phyloP scores from a whole-genome alignment of 2,329 filamentous ascomycete genomes.

The Verticillium klebahnii region DNA sequence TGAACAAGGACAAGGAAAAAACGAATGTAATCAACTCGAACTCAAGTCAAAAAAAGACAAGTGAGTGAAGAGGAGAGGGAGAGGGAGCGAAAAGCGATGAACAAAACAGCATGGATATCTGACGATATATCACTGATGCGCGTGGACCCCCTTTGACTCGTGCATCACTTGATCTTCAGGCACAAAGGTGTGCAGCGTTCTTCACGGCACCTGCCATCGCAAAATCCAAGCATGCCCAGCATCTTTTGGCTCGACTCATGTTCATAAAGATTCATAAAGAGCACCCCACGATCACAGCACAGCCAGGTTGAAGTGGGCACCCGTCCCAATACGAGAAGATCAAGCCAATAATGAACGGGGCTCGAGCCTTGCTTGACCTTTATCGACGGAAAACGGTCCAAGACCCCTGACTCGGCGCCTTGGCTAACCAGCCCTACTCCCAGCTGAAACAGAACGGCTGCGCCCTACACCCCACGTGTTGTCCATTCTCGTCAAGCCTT shows the following conservation, averaged over 20 bases:
- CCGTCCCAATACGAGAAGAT: not conserved
- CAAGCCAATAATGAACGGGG: not conserved
- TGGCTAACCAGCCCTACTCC: not conserved
- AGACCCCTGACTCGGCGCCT: not conserved
- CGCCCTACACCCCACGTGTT: not conserved
- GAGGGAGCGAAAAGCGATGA: not conserved
- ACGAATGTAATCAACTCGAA: not conserved
- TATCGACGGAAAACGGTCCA: not conserved
- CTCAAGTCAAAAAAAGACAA: not conserved
- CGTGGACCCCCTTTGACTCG: not conserved
- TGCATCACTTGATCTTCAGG: not conserved
- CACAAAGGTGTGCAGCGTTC: not conserved
- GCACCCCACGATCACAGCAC: not conserved
- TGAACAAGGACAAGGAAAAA: not conserved
- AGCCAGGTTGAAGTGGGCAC: not conserved
- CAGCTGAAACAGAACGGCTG: not conserved
- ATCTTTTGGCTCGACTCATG: not conserved
- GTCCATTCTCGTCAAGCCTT: not conserved
- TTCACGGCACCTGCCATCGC: not conserved
- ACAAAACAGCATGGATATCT: not conserved
- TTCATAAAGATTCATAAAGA: not conserved
- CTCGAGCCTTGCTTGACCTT: not conserved
- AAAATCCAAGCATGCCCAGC: not conserved
- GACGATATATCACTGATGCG: not conserved
- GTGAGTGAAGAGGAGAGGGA: not conserved